These are phyloP conservation scores for Globisporangium middletonii DNA, from an alignment of 352 stramenopile species.

Conservation along the genomic window DNA sequence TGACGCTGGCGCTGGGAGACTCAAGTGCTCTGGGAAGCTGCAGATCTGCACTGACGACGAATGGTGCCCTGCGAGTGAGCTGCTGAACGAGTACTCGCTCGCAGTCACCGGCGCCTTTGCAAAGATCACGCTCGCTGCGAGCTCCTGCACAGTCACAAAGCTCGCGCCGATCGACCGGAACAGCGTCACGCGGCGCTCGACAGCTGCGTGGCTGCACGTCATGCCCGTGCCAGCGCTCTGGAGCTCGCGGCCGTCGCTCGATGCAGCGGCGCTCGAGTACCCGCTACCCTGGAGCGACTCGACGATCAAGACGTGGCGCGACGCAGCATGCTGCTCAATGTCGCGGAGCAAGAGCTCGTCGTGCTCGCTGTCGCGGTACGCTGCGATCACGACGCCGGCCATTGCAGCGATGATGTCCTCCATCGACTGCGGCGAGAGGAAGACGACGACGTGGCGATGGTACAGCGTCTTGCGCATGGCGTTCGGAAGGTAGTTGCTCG, in stretches of 20 bases:
- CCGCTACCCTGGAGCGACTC: conserved; percentile 42
- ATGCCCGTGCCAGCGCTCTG: neutral
- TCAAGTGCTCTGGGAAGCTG: conserved; percentile 71
- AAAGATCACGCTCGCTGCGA: conserved; percentile 81
- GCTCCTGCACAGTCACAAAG: conserved; percentile 76
- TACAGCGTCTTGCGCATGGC: conserved; percentile 73
- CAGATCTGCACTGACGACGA: conserved; percentile 44
- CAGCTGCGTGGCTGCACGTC: conserved; percentile 11
- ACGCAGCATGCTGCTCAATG: conserved; percentile 40
- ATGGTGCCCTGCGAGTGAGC: conserved; percentile 45
- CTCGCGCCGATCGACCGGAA: conserved; percentile 57
- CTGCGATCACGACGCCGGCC: conserved; percentile 56
- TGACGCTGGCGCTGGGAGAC: conserved; percentile 19
- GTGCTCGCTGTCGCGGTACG: conserved; percentile 44
- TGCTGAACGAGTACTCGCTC: conserved; percentile 61
- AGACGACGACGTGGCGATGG: conserved; percentile 64
- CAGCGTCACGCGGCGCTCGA: conserved; percentile 54
- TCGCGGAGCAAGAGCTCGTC: conserved; percentile 53
- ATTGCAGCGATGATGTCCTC: conserved; percentile 71
- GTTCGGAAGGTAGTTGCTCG: conserved; percentile 71
- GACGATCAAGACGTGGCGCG: conserved; percentile 55
- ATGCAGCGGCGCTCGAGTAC: conserved; percentile 47
- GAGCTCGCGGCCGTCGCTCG: conserved; percentile 35
- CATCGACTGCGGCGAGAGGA: conserved; percentile 70
- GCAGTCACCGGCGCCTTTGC: conserved; percentile 50